Conservation (phyloP, 1,284 basidiomycete species). For the Ustilago cynodontis region DNA sequence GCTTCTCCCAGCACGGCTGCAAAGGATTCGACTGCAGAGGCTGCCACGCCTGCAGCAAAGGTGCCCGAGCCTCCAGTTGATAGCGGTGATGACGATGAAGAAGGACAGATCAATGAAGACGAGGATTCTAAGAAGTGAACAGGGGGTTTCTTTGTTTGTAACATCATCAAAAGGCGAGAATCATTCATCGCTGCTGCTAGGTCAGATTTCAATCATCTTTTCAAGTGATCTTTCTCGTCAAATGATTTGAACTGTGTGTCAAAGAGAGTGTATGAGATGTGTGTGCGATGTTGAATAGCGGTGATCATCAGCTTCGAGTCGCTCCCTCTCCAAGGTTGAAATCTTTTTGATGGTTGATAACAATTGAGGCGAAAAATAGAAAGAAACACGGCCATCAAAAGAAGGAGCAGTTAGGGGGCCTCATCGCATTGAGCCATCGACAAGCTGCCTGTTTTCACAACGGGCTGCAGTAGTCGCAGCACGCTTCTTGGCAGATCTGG, state of each 20-base stretch:
- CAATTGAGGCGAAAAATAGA: too few relatives aligned
- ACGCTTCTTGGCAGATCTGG: neutral
- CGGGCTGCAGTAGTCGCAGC: too few relatives aligned
- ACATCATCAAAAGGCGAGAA: neutral
- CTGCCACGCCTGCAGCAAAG: neutral
- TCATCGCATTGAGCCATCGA: too few relatives aligned
- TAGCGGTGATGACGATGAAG: constrained; percentile 11
- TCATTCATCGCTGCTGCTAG: constrained; percentile 1
- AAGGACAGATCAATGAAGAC: constrained; percentile 8
- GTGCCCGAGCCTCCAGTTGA: neutral
- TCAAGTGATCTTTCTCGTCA: neutral
- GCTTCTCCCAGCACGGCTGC: neutral
- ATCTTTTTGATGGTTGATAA: too few relatives aligned
- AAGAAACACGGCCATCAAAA: too few relatives aligned
- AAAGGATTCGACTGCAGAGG: constrained; percentile 1
- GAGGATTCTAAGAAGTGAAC: constrained; percentile 8
- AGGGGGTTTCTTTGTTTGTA: neutral
- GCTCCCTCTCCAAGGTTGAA: too few relatives aligned
- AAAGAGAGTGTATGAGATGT: neutral
- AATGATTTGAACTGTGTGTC: neutral
- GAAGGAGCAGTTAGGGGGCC: too few relatives aligned
- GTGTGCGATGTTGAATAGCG: neutral
- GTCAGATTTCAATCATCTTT: neutral
- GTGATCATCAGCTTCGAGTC: too few relatives aligned
- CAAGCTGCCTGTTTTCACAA: too few relatives aligned